Conservation (phyloP, 805 yeast species). For the Metschnikowia cerradonensis region DNA sequence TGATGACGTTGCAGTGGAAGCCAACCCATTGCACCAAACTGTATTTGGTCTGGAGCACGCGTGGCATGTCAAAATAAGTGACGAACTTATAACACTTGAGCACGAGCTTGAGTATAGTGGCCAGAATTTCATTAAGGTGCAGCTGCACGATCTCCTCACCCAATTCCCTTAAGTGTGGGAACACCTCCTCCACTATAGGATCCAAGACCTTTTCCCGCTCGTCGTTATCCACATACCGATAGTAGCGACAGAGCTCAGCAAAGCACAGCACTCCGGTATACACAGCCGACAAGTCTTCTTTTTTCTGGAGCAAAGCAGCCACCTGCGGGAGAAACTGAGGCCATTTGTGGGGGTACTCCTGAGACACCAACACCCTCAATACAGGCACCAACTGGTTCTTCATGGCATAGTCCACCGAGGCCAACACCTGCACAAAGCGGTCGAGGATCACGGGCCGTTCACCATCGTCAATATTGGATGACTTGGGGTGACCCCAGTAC, state of each 20-base stretch:
- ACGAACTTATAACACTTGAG: constrained; percentile 76
- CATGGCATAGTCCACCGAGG: constrained; percentile 29
- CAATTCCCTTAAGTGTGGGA: constrained; percentile 62
- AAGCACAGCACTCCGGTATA: constrained; percentile 68
- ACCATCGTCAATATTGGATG: constrained; percentile 48
- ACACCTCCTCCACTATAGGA: constrained; percentile 50
- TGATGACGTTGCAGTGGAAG: constrained; percentile 66
- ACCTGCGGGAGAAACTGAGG: constrained; percentile 29
- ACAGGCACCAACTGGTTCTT: constrained; percentile 40
- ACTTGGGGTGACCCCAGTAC: constrained; percentile 48
- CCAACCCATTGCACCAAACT: constrained; percentile 64
- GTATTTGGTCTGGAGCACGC: constrained; percentile 48
- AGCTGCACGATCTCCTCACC: constrained; percentile 47
- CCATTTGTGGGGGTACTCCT: constrained; percentile 38
- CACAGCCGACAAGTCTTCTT: constrained; percentile 30
- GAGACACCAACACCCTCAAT: constrained; percentile 35
- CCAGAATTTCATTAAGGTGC: constrained; percentile 36
- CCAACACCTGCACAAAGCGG: constrained; percentile 61
- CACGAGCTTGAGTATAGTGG: constrained; percentile 52
- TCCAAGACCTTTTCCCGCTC: constrained; percentile 27
- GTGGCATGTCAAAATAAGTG: constrained; percentile 70
- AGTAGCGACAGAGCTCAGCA: constrained; percentile 63
- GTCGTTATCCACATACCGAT: constrained; percentile 65
- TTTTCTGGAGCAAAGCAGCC: constrained; percentile 30
- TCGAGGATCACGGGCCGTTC: constrained; percentile 75